Evolutionary conservation across 768 basidiomycete species (phyloP).

Genomic region (Kockovaella imperatae): DNA sequence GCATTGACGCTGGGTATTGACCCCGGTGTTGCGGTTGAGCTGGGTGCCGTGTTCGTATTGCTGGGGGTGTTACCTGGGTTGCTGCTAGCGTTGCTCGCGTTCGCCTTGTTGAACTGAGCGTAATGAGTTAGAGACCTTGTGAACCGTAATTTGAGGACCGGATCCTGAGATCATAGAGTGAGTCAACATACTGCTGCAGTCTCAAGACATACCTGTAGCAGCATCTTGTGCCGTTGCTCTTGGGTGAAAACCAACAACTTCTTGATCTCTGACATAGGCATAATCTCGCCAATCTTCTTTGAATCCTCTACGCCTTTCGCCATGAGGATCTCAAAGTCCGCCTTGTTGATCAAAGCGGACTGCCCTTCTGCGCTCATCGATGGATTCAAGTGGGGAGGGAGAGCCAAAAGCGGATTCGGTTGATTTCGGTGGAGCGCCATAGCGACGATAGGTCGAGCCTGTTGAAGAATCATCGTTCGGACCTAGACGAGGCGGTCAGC

Average conservation of each 20-base stretch:
- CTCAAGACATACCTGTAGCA: not conserved
- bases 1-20: not conserved
- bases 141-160: not conserved
- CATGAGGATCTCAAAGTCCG: too few relatives aligned
- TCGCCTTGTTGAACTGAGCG: not conserved
- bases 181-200: too few relatives aligned
- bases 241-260: not conserved
- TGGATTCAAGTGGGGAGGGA: conserved; percentile 6
- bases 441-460: conserved; percentile 3
- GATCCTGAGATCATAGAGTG: not conserved
- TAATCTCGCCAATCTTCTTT: too few relatives aligned
- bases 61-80: not conserved
- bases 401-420: conserved; percentile 8
- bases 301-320: too few relatives aligned
- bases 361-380: not conserved
- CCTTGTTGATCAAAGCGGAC: too few relatives aligned
- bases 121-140: not conserved
- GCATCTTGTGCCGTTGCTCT: not conserved
- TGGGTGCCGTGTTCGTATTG: not conserved
- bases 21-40: not conserved
- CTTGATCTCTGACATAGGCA: not conserved
- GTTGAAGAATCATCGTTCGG: not conserved
- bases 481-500: too few relatives aligned
- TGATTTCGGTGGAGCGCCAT: conserved; percentile 1
- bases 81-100: not conserved